Conservation (phyloP, 2,329 filamentous ascomycete genomes). For the Ambrosiella cleistominuta region DNA sequence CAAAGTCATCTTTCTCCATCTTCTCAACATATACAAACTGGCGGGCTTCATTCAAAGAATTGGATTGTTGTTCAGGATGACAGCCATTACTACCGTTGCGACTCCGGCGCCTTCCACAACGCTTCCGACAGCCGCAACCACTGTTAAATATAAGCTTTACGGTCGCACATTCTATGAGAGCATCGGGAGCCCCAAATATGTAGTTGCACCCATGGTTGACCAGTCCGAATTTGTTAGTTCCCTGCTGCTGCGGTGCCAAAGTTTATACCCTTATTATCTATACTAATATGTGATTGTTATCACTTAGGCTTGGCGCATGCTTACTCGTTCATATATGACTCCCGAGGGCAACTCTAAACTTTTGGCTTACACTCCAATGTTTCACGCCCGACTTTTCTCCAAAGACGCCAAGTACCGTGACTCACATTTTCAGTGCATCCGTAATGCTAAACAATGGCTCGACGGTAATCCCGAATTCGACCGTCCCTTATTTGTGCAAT, state of each 20-base stretch:
- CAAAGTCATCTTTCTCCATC: background rate
- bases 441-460: conserved; percentile 34
- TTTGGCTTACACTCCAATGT: conserved; percentile 88
- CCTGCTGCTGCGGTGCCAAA: background rate
- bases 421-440: conserved; percentile 53
- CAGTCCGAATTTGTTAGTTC: conserved; percentile 80
- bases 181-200: conserved; percentile 75
- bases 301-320: conserved; percentile 77
- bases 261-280: background rate
- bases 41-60: conserved; percentile 2
- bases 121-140: conserved; percentile 9
- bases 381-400: conserved; percentile 76
- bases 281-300: background rate
- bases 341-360: conserved; percentile 44
- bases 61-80: conserved; percentile 8
- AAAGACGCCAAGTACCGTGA: conserved; percentile 61
- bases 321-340: conserved; percentile 81
- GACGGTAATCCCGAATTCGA: conserved; percentile 78
- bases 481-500: conserved; percentile 85
- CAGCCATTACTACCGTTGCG: background rate
- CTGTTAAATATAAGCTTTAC: conserved; percentile 41
- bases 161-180: conserved; percentile 89
- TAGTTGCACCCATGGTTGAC: conserved; percentile 95
- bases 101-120: background rate
- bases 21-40: conserved; percentile 2